Percentiles rank a stretch among this genome's conserved stretches.
Conservation (phyloP, 2,329 filamentous ascomycete genomes). For the Chaetomium strumarium region DNA sequence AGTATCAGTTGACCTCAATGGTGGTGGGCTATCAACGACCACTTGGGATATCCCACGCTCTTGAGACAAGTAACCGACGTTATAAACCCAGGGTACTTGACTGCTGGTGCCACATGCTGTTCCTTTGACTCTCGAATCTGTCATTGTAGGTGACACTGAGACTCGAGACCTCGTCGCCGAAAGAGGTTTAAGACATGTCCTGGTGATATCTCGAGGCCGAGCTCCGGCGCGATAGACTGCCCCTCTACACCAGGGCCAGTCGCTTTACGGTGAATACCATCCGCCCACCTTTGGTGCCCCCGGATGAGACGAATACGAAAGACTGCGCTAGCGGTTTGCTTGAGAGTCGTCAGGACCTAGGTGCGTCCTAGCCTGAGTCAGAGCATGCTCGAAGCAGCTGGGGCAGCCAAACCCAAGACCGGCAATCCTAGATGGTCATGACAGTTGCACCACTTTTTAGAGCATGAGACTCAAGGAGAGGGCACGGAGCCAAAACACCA, state of each 20-base stretch:
- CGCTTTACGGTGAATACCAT: too few relatives aligned
- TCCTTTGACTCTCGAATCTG: neutral
- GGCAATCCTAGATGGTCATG: too few relatives aligned
- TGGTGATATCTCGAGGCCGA: neutral
- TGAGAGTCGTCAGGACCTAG: neutral
- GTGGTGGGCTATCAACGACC: too few relatives aligned
- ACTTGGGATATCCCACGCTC: neutral
- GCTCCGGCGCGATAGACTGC: neutral
- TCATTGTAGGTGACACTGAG: neutral
- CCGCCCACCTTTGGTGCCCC: too few relatives aligned
- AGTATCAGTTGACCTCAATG: too few relatives aligned
- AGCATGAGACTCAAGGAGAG: neutral
- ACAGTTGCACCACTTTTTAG: neutral
- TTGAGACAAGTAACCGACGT: neutral
- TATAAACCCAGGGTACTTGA: neutral
- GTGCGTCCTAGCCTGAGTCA: neutral
- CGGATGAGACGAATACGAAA: too few relatives aligned
- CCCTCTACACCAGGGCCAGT: too few relatives aligned
- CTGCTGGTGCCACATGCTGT: constrained; percentile 2
- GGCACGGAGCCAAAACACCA: neutral
- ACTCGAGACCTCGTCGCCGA: neutral
- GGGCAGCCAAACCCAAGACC: neutral
- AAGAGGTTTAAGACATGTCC: neutral
- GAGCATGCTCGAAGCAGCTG: neutral
- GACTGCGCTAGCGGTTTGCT: neutral